These are phyloP conservation scores for Venturia oleaginea DNA, from an alignment of 2,329 filamentous ascomycete genomes.

Conservation along the genomic window DNA sequence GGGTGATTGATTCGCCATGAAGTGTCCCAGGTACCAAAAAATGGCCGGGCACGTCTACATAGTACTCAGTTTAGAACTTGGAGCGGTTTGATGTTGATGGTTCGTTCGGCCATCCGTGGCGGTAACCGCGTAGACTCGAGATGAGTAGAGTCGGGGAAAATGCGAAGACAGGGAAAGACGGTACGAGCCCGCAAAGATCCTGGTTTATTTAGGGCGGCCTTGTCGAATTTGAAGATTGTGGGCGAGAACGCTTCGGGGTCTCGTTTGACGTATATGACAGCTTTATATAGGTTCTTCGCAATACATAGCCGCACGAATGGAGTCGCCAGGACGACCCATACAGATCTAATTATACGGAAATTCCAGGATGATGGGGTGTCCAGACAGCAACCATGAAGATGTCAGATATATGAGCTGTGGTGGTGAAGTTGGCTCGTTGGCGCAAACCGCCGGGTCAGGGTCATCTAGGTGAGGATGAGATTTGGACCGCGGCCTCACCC, in stretches of 20 bases:
- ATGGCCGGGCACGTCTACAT: background rate
- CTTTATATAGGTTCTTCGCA: background rate
- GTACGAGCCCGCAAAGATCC: background rate
- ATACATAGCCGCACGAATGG: background rate
- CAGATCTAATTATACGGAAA: background rate
- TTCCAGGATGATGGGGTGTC: background rate
- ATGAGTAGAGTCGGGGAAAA: background rate
- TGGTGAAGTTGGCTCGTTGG: background rate
- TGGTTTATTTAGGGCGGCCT: background rate
- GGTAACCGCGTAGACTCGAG: background rate
- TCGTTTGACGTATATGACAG: slow-evolving; percentile 1
- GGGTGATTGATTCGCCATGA: background rate
- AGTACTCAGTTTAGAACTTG: background rate
- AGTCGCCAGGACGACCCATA: background rate
- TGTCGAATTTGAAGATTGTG: background rate
- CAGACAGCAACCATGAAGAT: background rate
- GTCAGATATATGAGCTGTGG: slow-evolving; percentile 7
- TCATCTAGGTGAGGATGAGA: background rate
- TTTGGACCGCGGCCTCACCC: background rate
- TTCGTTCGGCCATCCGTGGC: background rate
- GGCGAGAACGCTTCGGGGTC: background rate
- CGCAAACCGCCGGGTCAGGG: background rate
- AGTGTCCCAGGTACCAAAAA: background rate
- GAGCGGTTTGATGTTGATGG: slow-evolving; percentile 8
- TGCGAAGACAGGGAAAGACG: background rate